Evolutionary conservation across 225 moss, liverwort and hornwort species (phyloP).

Genomic region (Marchantia polymorpha): DNA sequence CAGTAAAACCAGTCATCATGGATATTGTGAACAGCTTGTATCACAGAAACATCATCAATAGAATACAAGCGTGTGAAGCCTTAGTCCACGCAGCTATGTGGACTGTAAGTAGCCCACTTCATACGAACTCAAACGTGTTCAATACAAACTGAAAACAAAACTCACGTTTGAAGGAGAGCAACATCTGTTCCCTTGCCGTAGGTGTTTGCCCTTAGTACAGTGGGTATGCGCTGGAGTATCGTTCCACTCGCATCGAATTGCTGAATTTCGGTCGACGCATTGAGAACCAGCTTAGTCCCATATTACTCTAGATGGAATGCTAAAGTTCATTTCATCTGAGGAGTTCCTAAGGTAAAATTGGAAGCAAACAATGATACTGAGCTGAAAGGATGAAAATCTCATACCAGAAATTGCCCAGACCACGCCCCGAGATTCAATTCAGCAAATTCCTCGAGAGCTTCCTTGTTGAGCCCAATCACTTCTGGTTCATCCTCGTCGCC

Average conservation of each 20-base stretch:
- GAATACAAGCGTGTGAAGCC: too few species aligned
- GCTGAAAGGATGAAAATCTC: not conserved
- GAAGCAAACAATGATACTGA: not conserved
- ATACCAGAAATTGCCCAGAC: conserved; percentile 75
- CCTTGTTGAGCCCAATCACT: conserved; percentile 42
- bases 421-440: conserved; percentile 73
- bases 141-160: not conserved
- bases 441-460: conserved; percentile 71
- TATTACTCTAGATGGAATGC: too few species aligned
- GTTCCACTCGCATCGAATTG: conserved; percentile 82
- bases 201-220: conserved; percentile 56
- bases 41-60: too few species aligned
- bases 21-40: too few species aligned
- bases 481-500: conserved; percentile 49
- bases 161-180: conserved; percentile 83
- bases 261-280: conserved; percentile 42
- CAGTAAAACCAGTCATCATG: not conserved
- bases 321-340: too few species aligned
- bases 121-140: not conserved
- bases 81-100: too few species aligned
- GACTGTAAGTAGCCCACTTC: too few species aligned
- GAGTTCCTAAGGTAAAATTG: not conserved
- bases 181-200: conserved; percentile 69
- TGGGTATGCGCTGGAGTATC: conserved; percentile 68
- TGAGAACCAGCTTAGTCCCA: not conserved